A percentile compares a stretch with the other conserved stretches of the same genome.
Conservation (phyloP, 139 green algal species). For the Micromonas pusilla region DNA sequence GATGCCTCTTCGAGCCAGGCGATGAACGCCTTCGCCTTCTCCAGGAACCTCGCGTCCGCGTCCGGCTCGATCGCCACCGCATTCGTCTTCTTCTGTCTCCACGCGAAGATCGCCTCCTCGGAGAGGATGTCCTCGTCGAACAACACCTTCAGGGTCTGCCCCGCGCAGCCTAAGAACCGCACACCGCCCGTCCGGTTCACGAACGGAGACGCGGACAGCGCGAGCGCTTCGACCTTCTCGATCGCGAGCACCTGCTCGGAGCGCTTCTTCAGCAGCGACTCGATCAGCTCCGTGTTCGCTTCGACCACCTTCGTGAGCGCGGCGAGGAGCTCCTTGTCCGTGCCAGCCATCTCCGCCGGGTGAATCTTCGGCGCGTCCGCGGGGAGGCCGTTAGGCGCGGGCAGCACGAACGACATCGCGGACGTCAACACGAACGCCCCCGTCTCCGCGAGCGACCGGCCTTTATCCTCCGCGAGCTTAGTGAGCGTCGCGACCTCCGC, state of each 20-base stretch:
- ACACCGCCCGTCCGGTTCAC: conserved; percentile 3
- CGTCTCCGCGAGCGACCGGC: not conserved
- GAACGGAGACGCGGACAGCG: not conserved
- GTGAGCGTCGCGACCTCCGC: not conserved
- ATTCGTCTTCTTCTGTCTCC: not conserved
- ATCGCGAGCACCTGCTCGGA: conserved; percentile 1
- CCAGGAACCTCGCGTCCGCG: conserved; percentile 11
- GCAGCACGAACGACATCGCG: not conserved
- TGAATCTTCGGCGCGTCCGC: not conserved
- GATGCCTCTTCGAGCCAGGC: conserved; percentile 18
- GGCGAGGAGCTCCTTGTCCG: conserved; percentile 19
- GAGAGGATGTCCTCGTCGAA: conserved; percentile 28
- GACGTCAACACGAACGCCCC: not conserved
- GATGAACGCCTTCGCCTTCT: conserved; percentile 21
- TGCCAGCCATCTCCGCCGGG: not conserved
- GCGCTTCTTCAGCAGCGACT: not conserved
- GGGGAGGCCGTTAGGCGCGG: not conserved
- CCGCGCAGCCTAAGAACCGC: not conserved
- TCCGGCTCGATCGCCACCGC: not conserved
- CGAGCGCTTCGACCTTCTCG: conserved; percentile 2
- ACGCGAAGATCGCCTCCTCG: conserved; percentile 22
- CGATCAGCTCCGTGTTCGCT: not conserved
- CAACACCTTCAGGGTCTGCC: conserved; percentile 15
- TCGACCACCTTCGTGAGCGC: conserved; percentile 10
- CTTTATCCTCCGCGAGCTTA: not conserved